Evolutionary conservation across 2,329 filamentous ascomycete species (phyloP), one percentile per base, ranked within the genome.

Genomic region (Elsinoe ampelina): DNA sequence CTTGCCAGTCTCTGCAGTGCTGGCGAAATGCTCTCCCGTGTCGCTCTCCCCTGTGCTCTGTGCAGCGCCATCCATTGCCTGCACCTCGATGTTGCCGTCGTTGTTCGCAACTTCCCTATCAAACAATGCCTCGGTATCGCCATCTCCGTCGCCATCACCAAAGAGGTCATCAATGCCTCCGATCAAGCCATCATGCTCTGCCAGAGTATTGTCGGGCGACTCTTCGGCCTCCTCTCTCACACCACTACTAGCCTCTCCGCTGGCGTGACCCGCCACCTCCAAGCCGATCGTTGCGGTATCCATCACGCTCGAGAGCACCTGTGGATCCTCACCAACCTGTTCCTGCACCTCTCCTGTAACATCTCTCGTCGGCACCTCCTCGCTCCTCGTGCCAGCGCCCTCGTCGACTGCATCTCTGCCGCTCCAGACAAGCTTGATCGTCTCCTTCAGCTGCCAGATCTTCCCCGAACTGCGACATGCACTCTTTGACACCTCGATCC

Each of bases 401-500:
- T 34, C 26, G n/a, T 20, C 34, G n/a, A 20, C 26, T 15, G 26
- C 15, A 17, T 50, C 45, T 17, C 17, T 35, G 15, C 45, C 45
- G 13, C 15, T 26, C 45, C 45, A 50, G 2, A 50, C 20, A 22
- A 50, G 45, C 30, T 50, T 50, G 26, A 50, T 30, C 17, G 45
- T 50, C 45, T 50, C 45, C 26, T 50, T 50, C 6, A 50, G 26
- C 30, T 50, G 22, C 45, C 45, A 50, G 3, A 50, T 19, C 45
- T 50, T 50, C 3, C 45, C 45, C 26, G 2, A 15, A 11, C n/a
- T 26, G 10, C 26, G 12, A 30, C 45, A 50, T 10, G 45, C 45
- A 10, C 13, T n/a, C 26, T 35, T 50, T 26, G n/a, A n/a, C 45
- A 35, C 13, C 36, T 39, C 12, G 26, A 26, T 26, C 17, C 5